Evolutionary conservation across 176 grass and related monocot species (phyloP).

Genomic region (Musa troglodytarum): DNA sequence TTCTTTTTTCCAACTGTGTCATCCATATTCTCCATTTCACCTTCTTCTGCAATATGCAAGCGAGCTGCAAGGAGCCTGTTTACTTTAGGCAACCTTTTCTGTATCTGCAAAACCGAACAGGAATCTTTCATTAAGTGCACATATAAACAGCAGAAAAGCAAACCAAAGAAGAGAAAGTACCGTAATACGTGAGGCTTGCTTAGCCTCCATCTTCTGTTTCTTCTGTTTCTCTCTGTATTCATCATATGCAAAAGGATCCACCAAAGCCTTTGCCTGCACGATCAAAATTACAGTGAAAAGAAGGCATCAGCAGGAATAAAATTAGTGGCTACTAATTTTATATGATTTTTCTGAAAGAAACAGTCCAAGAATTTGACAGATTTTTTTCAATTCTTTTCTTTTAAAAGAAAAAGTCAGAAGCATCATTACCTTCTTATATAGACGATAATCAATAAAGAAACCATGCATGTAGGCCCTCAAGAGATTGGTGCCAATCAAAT

Average conservation of each 20-base stretch:
- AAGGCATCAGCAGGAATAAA: not conserved
- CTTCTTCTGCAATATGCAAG: conserved; percentile 34
- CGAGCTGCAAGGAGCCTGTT: conserved; percentile 52
- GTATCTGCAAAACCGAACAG: conserved; percentile 30
- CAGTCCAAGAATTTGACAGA: not conserved
- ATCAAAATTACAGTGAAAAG: conserved; percentile 18
- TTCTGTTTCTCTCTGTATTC: conserved; percentile 39
- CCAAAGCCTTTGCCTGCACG: conserved; percentile 46
- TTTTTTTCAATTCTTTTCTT: no score
- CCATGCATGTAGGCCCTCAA: conserved; percentile 69
- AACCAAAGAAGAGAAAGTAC: conserved; percentile 31
- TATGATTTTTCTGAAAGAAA: not conserved
- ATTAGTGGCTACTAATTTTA: not conserved
- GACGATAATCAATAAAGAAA: conserved; percentile 49
- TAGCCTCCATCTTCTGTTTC: conserved; percentile 51
- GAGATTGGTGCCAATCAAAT: conserved; percentile 54
- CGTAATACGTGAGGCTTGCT: conserved; percentile 60
- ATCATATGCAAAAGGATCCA: conserved; percentile 47
- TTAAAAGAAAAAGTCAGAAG: not conserved
- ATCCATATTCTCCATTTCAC: conserved; percentile 42
- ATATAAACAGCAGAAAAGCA: not conserved
- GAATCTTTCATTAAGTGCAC: not conserved
- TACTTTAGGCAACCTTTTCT: conserved; percentile 64
- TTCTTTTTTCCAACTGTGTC: conserved; percentile 50
- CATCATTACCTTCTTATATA: conserved; percentile 75